Evolutionary conservation across 768 basidiomycete species (phyloP), one percentile per base, ranked within the genome.

Genomic region (Pleurotus sapidus): DNA sequence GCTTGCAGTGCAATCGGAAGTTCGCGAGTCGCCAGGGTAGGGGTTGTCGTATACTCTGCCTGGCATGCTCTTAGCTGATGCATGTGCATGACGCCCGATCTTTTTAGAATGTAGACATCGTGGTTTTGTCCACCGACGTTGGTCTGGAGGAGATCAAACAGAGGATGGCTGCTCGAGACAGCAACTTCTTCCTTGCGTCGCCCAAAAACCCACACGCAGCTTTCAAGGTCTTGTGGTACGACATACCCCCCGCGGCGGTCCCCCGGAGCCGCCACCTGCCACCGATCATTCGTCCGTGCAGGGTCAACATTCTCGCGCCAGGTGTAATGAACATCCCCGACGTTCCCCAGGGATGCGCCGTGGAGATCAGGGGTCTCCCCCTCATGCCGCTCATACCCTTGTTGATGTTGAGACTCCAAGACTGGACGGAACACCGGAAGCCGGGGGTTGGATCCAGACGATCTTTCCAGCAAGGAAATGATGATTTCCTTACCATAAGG

Each of bases 91-190:
- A 24, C 12, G 20, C 20, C 5, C 6, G 27, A 42, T 54, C 12
- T 34, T 3, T 23, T 8, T 27, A 76, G 76, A 75, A 76, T 50
- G 56, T 75, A 12, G 75, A 76, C 51, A 62, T 77, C 5, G 62
- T 74, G 39, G 70, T 74, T n/a, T 63, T 74, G 37, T 68, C 70
- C 17, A 34, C 4, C 56, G 63, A 40, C 37, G 49, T 53, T 20
- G 49, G 18, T 61, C 64, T 59, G 70, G 75, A 63, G 42, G 45
- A 7, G 56, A 38, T 77, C 46, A 76, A 77, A 53, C 51, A 30
- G 4, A 54, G 65, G 38, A 61, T 77, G 14, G 67, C 64, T 23
- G 40, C 6, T 3, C 39, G 20, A n/a, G 65, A 74, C 61, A 9
- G 55, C 14, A 60, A 59, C 0, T 74, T 73, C 60, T 68, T 61